A percentile compares a stretch with the other conserved stretches of the same genome.
phyloP scores from a whole-genome alignment of 2,329 filamentous ascomycete species.

The Claviceps digitariae region DNA sequence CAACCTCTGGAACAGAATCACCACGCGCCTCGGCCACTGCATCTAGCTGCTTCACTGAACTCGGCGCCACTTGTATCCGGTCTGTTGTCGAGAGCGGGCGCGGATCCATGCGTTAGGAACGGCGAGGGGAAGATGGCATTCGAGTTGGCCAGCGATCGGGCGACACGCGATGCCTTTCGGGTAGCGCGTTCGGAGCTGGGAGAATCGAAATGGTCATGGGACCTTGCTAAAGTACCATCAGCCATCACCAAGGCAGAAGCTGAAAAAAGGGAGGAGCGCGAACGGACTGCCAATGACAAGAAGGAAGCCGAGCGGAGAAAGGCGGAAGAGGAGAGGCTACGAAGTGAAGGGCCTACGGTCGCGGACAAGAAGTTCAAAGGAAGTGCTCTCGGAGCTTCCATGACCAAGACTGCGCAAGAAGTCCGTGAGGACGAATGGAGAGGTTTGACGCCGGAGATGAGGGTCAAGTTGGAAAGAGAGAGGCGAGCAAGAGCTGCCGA shows the following conservation, averaged over 20 bases:
- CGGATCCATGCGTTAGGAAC: slow-evolving; percentile 60
- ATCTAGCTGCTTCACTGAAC: slow-evolving; percentile 74
- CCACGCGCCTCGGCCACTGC: slow-evolving; percentile 71
- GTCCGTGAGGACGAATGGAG: slow-evolving; percentile 70
- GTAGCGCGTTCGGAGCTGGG: slow-evolving; percentile 74
- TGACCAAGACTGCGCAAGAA: slow-evolving; percentile 65
- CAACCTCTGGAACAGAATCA: slow-evolving; percentile 57
- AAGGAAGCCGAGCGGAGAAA: slow-evolving; percentile 59
- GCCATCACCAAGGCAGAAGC: slow-evolving; percentile 59
- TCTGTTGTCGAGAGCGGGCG: slow-evolving; percentile 58
- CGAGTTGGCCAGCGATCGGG: slow-evolving; percentile 72
- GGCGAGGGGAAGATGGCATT: slow-evolving; percentile 74
- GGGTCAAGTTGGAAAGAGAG: slow-evolving; percentile 72
- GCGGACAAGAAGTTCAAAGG: slow-evolving; percentile 36
- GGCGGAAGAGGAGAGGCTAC: slow-evolving; percentile 60
- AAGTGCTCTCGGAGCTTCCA: slow-evolving; percentile 36
- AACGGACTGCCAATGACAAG: slow-evolving; percentile 53
- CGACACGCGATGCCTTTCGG: slow-evolving; percentile 82
- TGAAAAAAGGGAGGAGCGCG: slow-evolving; percentile 53
- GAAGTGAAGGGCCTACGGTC: slow-evolving; percentile 49
- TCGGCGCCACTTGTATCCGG: slow-evolving; percentile 63
- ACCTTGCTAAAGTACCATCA: slow-evolving; percentile 56
- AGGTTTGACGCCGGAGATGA: slow-evolving; percentile 79
- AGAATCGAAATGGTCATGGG: slow-evolving; percentile 67
- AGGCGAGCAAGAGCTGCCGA: slow-evolving; percentile 83